These are phyloP conservation scores for Acmispon strigosus DNA, from an alignment of 306 rosid species.

Conservation along the genomic window DNA sequence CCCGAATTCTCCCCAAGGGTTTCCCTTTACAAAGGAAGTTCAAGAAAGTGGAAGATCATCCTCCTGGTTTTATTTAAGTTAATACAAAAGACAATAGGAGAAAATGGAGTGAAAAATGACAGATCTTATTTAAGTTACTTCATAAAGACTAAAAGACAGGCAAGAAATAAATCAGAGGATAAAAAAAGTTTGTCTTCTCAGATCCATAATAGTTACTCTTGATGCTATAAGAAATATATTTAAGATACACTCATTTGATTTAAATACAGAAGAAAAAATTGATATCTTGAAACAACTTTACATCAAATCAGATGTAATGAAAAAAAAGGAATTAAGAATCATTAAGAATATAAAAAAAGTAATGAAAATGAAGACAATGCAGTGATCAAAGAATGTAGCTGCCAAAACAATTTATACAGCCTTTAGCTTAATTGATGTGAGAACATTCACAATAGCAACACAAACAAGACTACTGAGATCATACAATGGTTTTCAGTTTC, in stretches of 20 bases:
- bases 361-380: background rate
- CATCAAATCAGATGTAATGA: slow-evolving; percentile 4
- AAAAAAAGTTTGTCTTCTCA: slow-evolving; percentile 93
- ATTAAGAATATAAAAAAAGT: background rate
- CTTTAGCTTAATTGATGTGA: too few relatives aligned
- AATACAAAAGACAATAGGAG: too few relatives aligned
- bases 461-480: too few relatives aligned
- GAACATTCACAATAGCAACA: background rate
- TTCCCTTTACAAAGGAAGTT: too few relatives aligned
- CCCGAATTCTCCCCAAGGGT: too few relatives aligned
- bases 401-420: background rate
- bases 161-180: slow-evolving; percentile 27
- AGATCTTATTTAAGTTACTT: slow-evolving; percentile 7
- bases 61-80: too few relatives aligned
- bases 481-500: background rate
- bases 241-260: background rate
- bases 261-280: background rate
- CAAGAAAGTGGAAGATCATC: too few relatives aligned
- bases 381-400: background rate
- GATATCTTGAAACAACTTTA: background rate
- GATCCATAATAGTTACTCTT: slow-evolving; percentile 53
- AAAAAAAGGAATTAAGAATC: background rate
- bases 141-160: background rate
- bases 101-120: too few relatives aligned
- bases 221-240: background rate